Evolutionary conservation across 75 land plant genomes (phyloP), one percentile per base, ranked within the genome.

Genomic region (Pinus tabuliformis): DNA sequence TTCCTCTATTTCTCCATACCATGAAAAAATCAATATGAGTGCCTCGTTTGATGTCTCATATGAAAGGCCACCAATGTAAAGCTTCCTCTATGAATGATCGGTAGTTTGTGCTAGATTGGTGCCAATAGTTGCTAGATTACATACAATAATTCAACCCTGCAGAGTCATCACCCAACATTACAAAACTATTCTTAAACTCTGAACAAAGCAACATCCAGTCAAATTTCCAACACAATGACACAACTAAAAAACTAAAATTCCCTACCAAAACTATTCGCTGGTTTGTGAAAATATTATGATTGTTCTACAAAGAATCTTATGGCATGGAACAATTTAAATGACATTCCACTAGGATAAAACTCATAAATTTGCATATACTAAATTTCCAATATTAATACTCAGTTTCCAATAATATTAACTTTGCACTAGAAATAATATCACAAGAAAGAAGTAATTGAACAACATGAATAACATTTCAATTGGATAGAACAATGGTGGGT

Each of bases 1-100:
- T 84, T 92, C 95, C 73, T 90, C 92, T 78, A 90, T 92, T 59
- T 90, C 95, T 64, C 95, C 95, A 80, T 88, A 82, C 64, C 82
- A 87, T 14, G 82, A 82, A 66, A 92, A 92, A 59, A 84, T 82
- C 56, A 62, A 83, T 26, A 92, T 79, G 74, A 92, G 74, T 49
- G 85, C 73, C 58, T 92, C 95, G 68, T 77, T 88, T 61, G 95
- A 77, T 24, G 85, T 83, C 9, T 90, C 92, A 52, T 83, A 91
- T 15, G 92, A 81, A 33, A 92, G 77, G 39, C 92, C 87, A 36
- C 92, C 95, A 66, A 92, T 86, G 79, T 89, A 92, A 7, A 90
- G 76, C 85, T 92, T 92, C 78, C 92, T 81, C 72, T 90, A 92
- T 58, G 93, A 72, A 57, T 78, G 82, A 77, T 92, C 89, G 57